Evolutionary conservation across 176 grass and related monocot genomes (phyloP).

Genomic region (Hsuehochloa calcarea): DNA sequence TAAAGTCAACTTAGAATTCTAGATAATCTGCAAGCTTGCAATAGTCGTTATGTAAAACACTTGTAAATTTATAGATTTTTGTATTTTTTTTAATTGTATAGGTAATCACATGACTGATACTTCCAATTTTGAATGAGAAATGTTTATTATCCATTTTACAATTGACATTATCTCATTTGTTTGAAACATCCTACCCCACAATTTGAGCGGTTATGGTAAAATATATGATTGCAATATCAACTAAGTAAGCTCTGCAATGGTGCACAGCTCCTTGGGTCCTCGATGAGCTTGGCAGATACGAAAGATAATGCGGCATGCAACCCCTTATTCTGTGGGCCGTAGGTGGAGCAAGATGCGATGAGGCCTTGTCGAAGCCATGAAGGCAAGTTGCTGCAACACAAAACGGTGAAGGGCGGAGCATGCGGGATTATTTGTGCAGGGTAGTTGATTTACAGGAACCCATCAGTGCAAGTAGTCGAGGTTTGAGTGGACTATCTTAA

Average conservation of each 20-base stretch:
- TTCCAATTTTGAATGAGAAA: background rate
- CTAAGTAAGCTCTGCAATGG: background rate
- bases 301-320: too few relatives aligned
- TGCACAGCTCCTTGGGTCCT: background rate
- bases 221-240: background rate
- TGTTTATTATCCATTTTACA: background rate
- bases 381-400: too few relatives aligned
- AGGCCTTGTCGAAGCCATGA: too few relatives aligned
- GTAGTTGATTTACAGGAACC: too few relatives aligned
- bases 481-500: too few relatives aligned
- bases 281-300: too few relatives aligned
- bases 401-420: too few relatives aligned
- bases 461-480: too few relatives aligned
- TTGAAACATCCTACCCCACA: background rate
- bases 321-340: too few relatives aligned
- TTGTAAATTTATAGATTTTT: background rate
- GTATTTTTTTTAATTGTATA: background rate
- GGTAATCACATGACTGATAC: background rate
- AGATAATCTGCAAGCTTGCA: background rate
- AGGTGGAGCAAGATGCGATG: too few relatives aligned
- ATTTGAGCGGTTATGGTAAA: background rate
- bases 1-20: background rate
- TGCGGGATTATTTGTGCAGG: too few relatives aligned
- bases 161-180: background rate
- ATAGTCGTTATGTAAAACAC: background rate